Evolutionary conservation across 768 basidiomycete species (phyloP), one percentile per base, ranked within the genome.

Genomic region (Fomitopsis serialis): DNA sequence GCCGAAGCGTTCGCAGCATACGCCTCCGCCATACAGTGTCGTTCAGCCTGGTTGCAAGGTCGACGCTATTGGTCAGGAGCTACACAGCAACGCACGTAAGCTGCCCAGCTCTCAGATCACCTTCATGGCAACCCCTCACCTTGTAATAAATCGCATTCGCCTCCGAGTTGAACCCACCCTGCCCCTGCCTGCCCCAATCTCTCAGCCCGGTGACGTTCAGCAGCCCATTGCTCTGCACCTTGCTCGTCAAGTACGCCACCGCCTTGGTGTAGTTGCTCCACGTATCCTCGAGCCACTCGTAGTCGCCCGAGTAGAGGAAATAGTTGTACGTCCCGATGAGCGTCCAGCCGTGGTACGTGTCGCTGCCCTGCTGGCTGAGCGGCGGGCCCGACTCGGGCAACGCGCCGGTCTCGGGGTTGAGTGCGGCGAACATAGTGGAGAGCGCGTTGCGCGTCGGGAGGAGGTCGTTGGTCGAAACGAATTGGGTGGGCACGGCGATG

Each of bases 201-300:
- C 78, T 61, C 40, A 79, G 63, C 0, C 81, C 79, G 13, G 81
- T 81, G 6, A 81, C 74, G 54, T 83, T 73, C 64, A 81, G 77
- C 37, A 83, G 61, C 0, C 80, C 80, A 0, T 73, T 71, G 1
- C 57, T 59, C 46, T 77, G 76, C 0, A 82, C 79, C 48, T 81
- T 79, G 22, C 71, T 71, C 53, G 78, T 76, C 19, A 84, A 65
- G 60, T 77, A 84, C 3, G 70, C 72, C 0, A 81, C 76, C 0
- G 81, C 81, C 53, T 74, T 77, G 3, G 80, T 82, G 57, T 79
- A 81, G 60, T 82, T 82, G 24, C 72, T 52, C 79, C 81, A 84
- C 3, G 79, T 66, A 6, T 46, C 63, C 54, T 74, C 55, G n/a
- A 82, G 58, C 80, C 80, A 82, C 0, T 59, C 73, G 2, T 57